phyloP scores from a whole-genome alignment of 192 early-diverging fungal genomes.

The Coemansia reversa region DNA sequence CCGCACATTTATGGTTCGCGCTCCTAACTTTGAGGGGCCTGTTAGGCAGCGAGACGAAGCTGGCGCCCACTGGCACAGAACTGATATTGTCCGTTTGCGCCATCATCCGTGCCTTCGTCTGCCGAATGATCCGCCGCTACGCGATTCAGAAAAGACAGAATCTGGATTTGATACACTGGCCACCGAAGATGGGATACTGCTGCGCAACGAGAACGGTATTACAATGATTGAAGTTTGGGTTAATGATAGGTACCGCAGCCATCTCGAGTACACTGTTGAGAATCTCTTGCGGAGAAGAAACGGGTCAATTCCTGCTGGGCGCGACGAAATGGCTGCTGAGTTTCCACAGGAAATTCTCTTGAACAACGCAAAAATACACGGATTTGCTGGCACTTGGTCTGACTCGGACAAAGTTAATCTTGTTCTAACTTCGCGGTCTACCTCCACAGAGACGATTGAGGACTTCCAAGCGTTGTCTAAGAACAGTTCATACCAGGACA shows the following conservation, averaged over 20 bases:
- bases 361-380: conserved; percentile 10
- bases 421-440: conserved; percentile 36
- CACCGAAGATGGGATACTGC: conserved; percentile 33
- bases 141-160: conserved; percentile 21
- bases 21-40: conserved; percentile 51
- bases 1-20: conserved; percentile 64
- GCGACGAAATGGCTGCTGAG: conserved; percentile 25
- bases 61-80: conserved; percentile 68
- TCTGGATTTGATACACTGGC: conserved; percentile 28
- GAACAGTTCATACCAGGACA: conserved; percentile 8
- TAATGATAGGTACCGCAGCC: conserved; percentile 45
- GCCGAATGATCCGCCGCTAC: conserved; percentile 49
- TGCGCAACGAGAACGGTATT: conserved; percentile 53
- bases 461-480: conserved; percentile 14
- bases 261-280: conserved; percentile 58
- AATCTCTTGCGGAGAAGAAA: conserved; percentile 29
- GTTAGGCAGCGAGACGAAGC: conserved; percentile 57
- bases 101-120: conserved; percentile 61
- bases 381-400: conserved; percentile 35
- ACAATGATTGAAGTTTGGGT: conserved; percentile 62
- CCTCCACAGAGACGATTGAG: conserved; percentile 20
- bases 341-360: conserved; percentile 27
- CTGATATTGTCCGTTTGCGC: conserved; percentile 60
- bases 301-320: conserved; percentile 22
- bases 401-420: conserved; percentile 32